Percentiles rank a stretch among this genome's conserved stretches.
Evolutionary conservation across 192 early-diverging fungal species (phyloP).

Genomic region (Polychytrium aggregatum): DNA sequence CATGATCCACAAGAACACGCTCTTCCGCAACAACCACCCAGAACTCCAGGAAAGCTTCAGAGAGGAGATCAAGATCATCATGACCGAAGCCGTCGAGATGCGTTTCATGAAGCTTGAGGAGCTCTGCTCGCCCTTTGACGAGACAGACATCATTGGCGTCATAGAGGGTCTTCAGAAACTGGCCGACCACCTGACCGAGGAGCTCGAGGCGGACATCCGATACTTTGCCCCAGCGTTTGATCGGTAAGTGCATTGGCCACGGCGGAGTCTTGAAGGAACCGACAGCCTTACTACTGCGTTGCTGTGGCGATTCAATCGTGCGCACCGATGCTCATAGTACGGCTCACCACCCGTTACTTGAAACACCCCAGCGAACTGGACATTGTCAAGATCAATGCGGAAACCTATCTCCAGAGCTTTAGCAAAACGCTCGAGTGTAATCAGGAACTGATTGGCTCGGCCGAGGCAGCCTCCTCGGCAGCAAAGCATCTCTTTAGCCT

Average conservation of each 20-base stretch:
- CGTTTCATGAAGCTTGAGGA: conserved; percentile 35
- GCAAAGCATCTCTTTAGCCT: conserved; percentile 30
- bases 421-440: conserved; percentile 25
- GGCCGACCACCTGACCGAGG: conserved; percentile 36
- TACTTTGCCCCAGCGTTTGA: no score
- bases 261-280: no score
- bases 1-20: conserved; percentile 35
- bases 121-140: conserved; percentile 36
- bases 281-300: no score
- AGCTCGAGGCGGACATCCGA: conserved; percentile 39
- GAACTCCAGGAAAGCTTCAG: conserved; percentile 28
- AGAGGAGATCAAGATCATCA: conserved; percentile 19
- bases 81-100: conserved; percentile 25
- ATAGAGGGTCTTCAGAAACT: conserved; percentile 36
- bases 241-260: no score
- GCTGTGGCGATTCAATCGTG: no score
- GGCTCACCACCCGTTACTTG: no score
- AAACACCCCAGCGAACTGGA: conserved; percentile 37
- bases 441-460: conserved; percentile 23
- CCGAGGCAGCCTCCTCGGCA: conserved; percentile 26
- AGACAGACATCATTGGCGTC: conserved; percentile 30
- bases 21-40: conserved; percentile 32
- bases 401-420: conserved; percentile 34
- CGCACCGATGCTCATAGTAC: no score
- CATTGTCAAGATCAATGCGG: conserved; percentile 35